These are phyloP conservation scores for Maudiozyma barnettii DNA, from an alignment of 805 yeast genomes.

Conservation along the genomic window DNA sequence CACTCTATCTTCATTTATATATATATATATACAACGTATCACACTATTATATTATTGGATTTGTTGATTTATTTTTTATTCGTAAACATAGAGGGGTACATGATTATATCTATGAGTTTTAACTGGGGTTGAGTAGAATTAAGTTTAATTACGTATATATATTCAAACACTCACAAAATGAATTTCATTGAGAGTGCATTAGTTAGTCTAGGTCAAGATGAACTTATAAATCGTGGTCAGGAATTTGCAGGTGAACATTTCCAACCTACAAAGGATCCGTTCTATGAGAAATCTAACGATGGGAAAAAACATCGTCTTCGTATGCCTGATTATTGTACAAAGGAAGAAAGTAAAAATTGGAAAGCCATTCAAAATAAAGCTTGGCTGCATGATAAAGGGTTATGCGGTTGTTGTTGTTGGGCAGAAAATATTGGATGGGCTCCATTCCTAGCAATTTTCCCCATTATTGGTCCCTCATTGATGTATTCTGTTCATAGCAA, in stretches of 20 bases:
- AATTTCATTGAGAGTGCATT: constrained; percentile 9
- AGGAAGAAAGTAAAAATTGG: constrained; percentile 60
- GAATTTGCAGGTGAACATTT: constrained; percentile 23
- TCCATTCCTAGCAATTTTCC: constrained; percentile 62
- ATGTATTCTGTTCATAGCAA: constrained; percentile 76
- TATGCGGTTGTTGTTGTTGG: constrained; percentile 63
- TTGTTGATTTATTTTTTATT: too few species aligned
- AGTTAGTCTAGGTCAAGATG: constrained; percentile 9
- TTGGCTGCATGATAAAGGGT: constrained; percentile 79
- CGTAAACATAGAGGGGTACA: too few species aligned
- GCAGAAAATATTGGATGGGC: constrained; percentile 66
- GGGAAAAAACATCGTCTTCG: constrained; percentile 41
- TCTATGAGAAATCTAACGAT: constrained; percentile 35
- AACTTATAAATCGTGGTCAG: constrained; percentile 14
- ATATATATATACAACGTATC: too few species aligned
- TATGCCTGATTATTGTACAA: constrained; percentile 41
- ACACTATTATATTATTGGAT: too few species aligned
- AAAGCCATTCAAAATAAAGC: constrained; percentile 65
- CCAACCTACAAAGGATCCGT: constrained; percentile 46
- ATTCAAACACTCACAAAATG: constrained; percentile 1
- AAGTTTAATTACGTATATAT: background rate
- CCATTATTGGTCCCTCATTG: constrained; percentile 73
- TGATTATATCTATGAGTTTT: too few species aligned
- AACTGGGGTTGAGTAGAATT: too few species aligned
- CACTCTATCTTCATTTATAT: too few species aligned